phyloP scores from a whole-genome alignment of 2,329 filamentous ascomycete genomes.

The Lasiodiplodia theobromae region DNA sequence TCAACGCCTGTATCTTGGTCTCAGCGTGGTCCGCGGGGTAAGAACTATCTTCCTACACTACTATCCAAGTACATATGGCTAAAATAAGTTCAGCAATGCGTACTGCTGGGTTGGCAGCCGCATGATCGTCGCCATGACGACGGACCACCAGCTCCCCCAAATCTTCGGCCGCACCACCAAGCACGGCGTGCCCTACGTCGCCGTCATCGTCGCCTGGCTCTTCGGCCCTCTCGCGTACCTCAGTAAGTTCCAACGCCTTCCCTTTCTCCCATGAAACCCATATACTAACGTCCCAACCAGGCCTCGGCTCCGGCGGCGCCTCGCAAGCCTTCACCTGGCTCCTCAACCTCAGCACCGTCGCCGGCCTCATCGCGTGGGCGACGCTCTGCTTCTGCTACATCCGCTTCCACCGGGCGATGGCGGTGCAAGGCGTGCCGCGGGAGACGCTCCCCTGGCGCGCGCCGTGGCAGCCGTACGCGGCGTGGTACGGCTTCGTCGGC shows the following conservation, averaged over 20 bases:
- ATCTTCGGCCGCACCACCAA: not conserved
- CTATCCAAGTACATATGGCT: too few relatives aligned
- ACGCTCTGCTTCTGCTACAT: constrained; percentile 16
- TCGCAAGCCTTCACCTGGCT: constrained; percentile 25
- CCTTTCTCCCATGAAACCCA: too few relatives aligned
- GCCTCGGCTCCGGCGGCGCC: not conserved
- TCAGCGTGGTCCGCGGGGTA: constrained; percentile 9
- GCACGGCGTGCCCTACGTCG: not conserved
- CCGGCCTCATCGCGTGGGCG: constrained; percentile 5
- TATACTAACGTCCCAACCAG: too few relatives aligned
- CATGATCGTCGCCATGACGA: not conserved
- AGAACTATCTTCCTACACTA: too few relatives aligned
- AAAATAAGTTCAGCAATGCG: not conserved
- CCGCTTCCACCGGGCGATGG: constrained; percentile 60
- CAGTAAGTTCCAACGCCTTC: constrained; percentile 52
- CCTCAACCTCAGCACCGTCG: constrained; percentile 16
- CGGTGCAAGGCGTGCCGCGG: constrained; percentile 53
- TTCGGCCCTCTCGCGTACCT: constrained; percentile 36
- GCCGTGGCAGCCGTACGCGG: constrained; percentile 2
- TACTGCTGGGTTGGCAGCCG: not conserved
- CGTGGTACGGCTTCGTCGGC: constrained; percentile 3
- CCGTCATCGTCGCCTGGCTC: constrained; percentile 53
- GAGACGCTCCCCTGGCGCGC: not conserved
- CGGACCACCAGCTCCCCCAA: not conserved
- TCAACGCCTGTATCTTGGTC: constrained; percentile 12